Evolutionary conservation across 1,284 basidiomycete genomes (phyloP).

Genomic region (Cutaneotrichosporon cutaneum): DNA sequence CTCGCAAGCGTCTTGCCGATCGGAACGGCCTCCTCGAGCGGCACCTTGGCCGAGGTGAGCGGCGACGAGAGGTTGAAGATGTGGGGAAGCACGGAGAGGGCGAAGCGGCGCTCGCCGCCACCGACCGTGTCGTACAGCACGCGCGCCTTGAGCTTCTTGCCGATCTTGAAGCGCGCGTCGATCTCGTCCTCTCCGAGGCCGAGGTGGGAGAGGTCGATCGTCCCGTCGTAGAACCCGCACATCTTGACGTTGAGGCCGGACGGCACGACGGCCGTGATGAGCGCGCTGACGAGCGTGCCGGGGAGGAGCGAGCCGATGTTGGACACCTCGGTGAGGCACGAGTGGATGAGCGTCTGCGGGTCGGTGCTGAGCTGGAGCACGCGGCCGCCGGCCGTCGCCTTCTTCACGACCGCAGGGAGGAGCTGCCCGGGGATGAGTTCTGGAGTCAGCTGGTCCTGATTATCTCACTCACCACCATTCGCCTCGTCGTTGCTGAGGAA

Average conservation of each 20-base stretch:
- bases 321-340: conserved; percentile 70
- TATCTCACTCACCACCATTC: conserved; percentile 34
- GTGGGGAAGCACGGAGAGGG: conserved; percentile 73
- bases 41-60: conserved; percentile 39
- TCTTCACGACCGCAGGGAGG: conserved; percentile 63
- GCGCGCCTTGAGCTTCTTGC: conserved; percentile 82
- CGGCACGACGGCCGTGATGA: conserved; percentile 77
- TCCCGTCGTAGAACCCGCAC: conserved; percentile 90
- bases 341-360: conserved; percentile 52
- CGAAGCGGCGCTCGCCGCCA: conserved; percentile 71
- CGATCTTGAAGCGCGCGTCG: conserved; percentile 67
- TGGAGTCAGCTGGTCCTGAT: conserved; percentile 12
- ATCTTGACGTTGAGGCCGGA: conserved; percentile 85
- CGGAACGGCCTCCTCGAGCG: conserved; percentile 64
- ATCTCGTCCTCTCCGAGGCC: conserved; percentile 52
- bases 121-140: conserved; percentile 78
- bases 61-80: conserved; percentile 60
- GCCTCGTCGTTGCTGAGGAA: conserved; percentile 74
- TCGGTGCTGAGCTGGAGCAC: conserved; percentile 55
- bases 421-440: conserved; percentile 61
- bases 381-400: conserved; percentile 58
- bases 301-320: conserved; percentile 81
- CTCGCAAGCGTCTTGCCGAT: conserved; percentile 70
- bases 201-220: conserved; percentile 81
- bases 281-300: conserved; percentile 76